Evolutionary conservation across 768 basidiomycete species (phyloP).

Genomic region (Russula ochroleuca): DNA sequence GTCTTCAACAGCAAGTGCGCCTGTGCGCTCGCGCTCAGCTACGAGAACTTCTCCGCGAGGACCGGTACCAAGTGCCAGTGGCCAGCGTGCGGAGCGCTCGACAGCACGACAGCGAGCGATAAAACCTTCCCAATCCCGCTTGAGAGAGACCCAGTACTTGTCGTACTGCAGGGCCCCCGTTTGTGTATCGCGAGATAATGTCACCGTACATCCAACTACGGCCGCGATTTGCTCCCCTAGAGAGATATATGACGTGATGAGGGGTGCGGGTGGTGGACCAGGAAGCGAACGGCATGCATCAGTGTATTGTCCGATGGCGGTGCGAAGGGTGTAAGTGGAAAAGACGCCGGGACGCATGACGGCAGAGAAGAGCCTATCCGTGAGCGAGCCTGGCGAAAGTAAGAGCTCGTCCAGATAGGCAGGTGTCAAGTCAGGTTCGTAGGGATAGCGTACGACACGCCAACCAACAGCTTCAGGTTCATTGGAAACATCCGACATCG

Average conservation of each 20-base stretch:
- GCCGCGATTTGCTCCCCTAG: conserved; percentile 72
- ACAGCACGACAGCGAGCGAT: conserved; percentile 84
- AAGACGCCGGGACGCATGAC: conserved; percentile 87
- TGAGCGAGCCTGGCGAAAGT: conserved; percentile 61
- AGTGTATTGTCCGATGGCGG: conserved; percentile 79
- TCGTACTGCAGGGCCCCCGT: conserved; percentile 76
- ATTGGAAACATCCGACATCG: conserved; percentile 37
- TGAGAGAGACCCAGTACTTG: conserved; percentile 79
- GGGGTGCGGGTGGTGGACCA: conserved; percentile 50
- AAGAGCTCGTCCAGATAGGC: conserved; percentile 86
- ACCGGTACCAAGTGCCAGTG: conserved; percentile 57
- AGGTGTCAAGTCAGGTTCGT: conserved; percentile 73
- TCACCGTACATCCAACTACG: conserved; percentile 83
- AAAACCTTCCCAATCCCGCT: conserved; percentile 95
- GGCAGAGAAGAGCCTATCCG: conserved; percentile 75
- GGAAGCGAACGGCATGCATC: conserved; percentile 65
- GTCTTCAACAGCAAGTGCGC: conserved; percentile 61
- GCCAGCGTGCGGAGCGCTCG: conserved; percentile 83
- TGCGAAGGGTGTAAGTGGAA: conserved; percentile 73
- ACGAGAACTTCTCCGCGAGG: conserved; percentile 49
- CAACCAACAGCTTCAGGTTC: conserved; percentile 41
- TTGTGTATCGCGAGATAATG: conserved; percentile 63
- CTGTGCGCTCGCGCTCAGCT: conserved; percentile 74
- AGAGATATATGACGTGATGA: conserved; percentile 59
- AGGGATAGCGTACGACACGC: conserved; percentile 56